Conservation (phyloP, 2,329 filamentous ascomycete species). For the Cladosporium sp. region DNA sequence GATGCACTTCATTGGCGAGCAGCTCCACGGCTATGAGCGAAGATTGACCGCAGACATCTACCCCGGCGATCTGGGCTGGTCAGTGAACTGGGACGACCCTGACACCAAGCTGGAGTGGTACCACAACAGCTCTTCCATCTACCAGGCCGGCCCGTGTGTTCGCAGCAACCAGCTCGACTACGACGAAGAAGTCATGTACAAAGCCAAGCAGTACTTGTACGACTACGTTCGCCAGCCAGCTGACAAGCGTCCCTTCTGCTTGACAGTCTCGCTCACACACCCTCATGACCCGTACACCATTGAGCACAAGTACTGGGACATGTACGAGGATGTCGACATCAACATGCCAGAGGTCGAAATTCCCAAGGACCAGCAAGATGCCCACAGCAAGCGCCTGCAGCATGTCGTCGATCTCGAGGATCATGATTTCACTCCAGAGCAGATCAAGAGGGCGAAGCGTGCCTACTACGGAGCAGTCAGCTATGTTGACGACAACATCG, state of each 20-base stretch:
- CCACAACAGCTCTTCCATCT: conserved; percentile 89
- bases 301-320: conserved; percentile 87
- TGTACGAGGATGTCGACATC: conserved; percentile 86
- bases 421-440: conserved; percentile 76
- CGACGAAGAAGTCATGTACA: conserved; percentile 94
- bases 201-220: conserved; percentile 82
- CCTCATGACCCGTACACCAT: conserved; percentile 95
- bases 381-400: conserved; percentile 80
- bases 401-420: conserved; percentile 85
- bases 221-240: conserved; percentile 81
- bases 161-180: conserved; percentile 94
- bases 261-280: conserved; percentile 91
- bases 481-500: conserved; percentile 91
- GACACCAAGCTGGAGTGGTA: conserved; percentile 85
- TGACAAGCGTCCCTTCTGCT: conserved; percentile 70
- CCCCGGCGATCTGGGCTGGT: conserved; percentile 90
- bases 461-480: conserved; percentile 92
- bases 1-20: conserved; percentile 96
- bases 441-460: conserved; percentile 77
- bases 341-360: conserved; percentile 74
- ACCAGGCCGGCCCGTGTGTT: conserved; percentile 83
- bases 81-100: conserved; percentile 91
- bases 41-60: conserved; percentile 94
- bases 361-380: conserved; percentile 74
- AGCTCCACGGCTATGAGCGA: conserved; percentile 90